phyloP scores from a whole-genome alignment of 202 grass and related monocot species.

The Setaria viridis region DNA sequence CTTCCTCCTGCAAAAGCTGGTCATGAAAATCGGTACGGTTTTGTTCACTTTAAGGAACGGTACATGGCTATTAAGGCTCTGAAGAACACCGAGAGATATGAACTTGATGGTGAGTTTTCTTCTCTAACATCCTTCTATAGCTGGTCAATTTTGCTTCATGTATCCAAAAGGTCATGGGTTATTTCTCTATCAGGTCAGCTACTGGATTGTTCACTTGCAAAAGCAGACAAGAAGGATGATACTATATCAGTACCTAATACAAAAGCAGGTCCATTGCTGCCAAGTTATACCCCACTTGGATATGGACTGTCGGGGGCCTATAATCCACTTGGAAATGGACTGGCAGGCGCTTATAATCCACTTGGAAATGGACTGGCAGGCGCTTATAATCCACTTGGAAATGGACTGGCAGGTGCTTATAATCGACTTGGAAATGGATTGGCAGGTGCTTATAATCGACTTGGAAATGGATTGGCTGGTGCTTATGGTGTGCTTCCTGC shows the following conservation, averaged over 20 bases:
- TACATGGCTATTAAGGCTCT: conserved; percentile 83
- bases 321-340: too few relatives aligned
- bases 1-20: conserved; percentile 84
- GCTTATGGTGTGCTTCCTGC: conserved; percentile 57
- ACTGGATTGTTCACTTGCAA: conserved; percentile 91
- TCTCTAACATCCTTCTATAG: conserved; percentile 2
- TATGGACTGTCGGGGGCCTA: conserved; percentile 37
- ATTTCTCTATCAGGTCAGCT: conserved; percentile 62
- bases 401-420: conserved; percentile 36
- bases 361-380: too few relatives aligned
- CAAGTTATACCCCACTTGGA: conserved; percentile 58
- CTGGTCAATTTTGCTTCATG: conserved; percentile 34
- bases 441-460: conserved; percentile 35
- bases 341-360: too few relatives aligned
- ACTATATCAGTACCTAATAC: conserved; percentile 46
- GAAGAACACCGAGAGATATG: conserved; percentile 77
- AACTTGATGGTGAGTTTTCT: conserved; percentile 71
- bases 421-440: conserved; percentile 51
- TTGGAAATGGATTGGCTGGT: conserved; percentile 51
- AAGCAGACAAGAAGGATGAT: conserved; percentile 79
- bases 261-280: conserved; percentile 57
- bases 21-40: conserved; percentile 90
- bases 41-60: conserved; percentile 92
- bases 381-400: conserved; percentile 40
- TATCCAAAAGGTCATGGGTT: conserved; percentile 12